Conservation (phyloP, 2,329 filamentous ascomycete species). For the Stachybotrys echinatus region DNA sequence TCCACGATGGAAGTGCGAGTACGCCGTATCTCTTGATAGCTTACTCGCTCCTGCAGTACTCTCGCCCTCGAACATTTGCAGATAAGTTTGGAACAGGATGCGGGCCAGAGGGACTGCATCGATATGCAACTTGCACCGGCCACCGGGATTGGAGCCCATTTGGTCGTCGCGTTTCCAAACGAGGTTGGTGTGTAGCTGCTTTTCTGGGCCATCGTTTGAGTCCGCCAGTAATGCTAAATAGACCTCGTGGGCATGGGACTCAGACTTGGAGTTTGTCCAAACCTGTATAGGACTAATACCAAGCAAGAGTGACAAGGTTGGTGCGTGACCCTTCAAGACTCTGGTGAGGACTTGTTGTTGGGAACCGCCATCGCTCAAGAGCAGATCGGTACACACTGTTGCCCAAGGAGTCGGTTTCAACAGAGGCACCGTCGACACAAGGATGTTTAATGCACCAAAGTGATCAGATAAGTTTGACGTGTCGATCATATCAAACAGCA, state of each 20-base stretch:
- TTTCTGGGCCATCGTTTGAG: slow-evolving; percentile 6
- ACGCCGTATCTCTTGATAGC: slow-evolving; percentile 8
- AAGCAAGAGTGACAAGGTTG: slow-evolving; percentile 42
- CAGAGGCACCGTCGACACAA: slow-evolving; percentile 40
- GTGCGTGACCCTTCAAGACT: slow-evolving; percentile 40
- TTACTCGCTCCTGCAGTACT: slow-evolving; percentile 15
- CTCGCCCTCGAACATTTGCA: slow-evolving; percentile 39
- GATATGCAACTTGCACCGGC: slow-evolving; percentile 21
- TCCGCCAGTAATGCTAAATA: slow-evolving; percentile 17
- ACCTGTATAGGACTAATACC: slow-evolving; percentile 44
- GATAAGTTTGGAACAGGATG: slow-evolving; percentile 35
- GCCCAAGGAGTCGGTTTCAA: slow-evolving; percentile 37
- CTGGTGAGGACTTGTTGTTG: slow-evolving; percentile 25
- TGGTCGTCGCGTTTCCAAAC: slow-evolving; percentile 29
- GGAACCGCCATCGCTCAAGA: slow-evolving; percentile 24
- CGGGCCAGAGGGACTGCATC: slow-evolving; percentile 30
- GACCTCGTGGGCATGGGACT: slow-evolving; percentile 34
- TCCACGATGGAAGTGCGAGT: slow-evolving; percentile 28
- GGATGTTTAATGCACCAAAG: slow-evolving; percentile 29
- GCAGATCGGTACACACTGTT: slow-evolving; percentile 42
- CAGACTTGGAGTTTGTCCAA: slow-evolving; percentile 41
- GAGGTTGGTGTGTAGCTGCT: slow-evolving; percentile 21
- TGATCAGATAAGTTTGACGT: slow-evolving; percentile 40
- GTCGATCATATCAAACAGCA: slow-evolving; percentile 50
- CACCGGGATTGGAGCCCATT: slow-evolving; percentile 16